A percentile compares a stretch with the other conserved stretches of the same genome.
phyloP scores from a whole-genome alignment of 495 filamentous ascomycete genomes.

The Friedmanniomyces endolithicus region DNA sequence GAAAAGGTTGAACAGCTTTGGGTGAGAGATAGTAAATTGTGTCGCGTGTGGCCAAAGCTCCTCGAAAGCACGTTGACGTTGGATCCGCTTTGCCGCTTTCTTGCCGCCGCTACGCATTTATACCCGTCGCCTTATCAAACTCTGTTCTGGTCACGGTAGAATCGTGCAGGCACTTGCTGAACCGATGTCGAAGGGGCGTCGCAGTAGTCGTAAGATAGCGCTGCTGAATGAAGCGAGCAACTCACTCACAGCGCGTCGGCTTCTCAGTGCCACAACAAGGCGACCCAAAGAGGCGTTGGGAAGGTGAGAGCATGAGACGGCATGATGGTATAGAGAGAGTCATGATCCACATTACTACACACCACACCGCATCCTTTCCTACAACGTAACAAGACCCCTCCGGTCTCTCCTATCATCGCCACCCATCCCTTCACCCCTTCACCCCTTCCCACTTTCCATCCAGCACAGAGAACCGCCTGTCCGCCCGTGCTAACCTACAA shows the following conservation, averaged over 20 bases:
- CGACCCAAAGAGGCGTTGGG: too few relatives aligned
- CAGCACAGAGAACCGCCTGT: too few relatives aligned
- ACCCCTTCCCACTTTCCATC: background rate
- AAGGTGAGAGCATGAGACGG: background rate
- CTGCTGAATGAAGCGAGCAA: too few relatives aligned
- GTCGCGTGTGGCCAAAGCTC: background rate
- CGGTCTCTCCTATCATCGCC: too few relatives aligned
- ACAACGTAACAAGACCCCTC: too few relatives aligned
- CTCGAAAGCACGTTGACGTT: background rate
- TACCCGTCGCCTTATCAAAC: background rate
- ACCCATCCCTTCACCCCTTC: background rate
- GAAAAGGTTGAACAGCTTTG: background rate
- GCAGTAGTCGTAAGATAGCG: too few relatives aligned
- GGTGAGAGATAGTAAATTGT: background rate
- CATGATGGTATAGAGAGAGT: background rate
- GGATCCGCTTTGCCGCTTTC: background rate
- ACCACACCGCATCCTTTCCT: background rate
- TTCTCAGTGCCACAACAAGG: too few relatives aligned
- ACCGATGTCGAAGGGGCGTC: too few relatives aligned
- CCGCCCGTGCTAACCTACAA: background rate
- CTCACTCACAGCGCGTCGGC: too few relatives aligned
- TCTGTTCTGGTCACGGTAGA: background rate
- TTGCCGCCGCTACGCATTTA: background rate
- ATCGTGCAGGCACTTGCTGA: too few relatives aligned
- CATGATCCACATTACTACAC: background rate